Conservation (phyloP, 116 monocot species). For the Trichopus zeylanicus region DNA sequence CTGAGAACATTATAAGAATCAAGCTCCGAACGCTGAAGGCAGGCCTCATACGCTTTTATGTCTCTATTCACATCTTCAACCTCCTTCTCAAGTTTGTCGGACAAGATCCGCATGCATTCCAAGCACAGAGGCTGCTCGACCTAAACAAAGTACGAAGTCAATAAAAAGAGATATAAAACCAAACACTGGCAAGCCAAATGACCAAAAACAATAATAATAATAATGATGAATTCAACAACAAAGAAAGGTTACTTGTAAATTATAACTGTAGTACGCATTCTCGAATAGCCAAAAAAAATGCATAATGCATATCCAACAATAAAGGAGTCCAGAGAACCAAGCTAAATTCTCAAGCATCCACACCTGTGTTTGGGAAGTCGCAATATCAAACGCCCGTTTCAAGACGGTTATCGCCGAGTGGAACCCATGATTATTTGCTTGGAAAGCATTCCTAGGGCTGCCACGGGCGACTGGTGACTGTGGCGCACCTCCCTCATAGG, state of each 20-base stretch:
- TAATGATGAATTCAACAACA: no score
- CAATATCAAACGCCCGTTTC: constrained; percentile 91
- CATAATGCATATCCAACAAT: neutral
- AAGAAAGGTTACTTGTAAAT: no score
- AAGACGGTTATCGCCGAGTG: constrained; percentile 69
- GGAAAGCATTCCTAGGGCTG: constrained; percentile 19
- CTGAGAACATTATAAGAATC: constrained; percentile 58
- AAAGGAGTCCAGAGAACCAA: neutral
- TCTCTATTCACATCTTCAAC: constrained; percentile 92
- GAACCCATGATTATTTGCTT: constrained; percentile 45
- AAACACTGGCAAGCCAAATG: neutral
- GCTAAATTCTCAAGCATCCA: neutral
- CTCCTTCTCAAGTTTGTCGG: constrained; percentile 88
- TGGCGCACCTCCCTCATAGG: constrained; percentile 26
- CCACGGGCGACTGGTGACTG: constrained; percentile 21
- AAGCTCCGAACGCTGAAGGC: constrained; percentile 52
- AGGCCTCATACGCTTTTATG: constrained; percentile 88
- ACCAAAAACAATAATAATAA: neutral
- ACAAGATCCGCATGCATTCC: constrained; percentile 89
- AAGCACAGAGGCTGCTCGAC: constrained; percentile 95
- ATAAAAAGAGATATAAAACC: neutral
- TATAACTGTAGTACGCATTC: no score
- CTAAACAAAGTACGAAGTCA: constrained; percentile 17
- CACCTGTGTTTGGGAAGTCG: constrained; percentile 83
- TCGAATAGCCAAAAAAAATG: no score